Evolutionary conservation across 257 asterid genomes (phyloP).

Genomic region (Petunia secreta): DNA sequence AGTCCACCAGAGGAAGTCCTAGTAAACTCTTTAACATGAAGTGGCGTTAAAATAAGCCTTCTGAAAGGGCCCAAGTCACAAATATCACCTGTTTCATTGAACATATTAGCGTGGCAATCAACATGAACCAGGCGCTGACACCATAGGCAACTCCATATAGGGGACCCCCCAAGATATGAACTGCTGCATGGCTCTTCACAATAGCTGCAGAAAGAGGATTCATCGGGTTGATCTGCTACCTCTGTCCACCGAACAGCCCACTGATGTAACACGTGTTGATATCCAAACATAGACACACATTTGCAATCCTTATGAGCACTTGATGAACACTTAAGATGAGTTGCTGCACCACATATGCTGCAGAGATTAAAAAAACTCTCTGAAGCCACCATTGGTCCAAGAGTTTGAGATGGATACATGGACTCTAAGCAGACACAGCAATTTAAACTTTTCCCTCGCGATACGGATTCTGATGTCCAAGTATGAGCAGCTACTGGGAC

Average conservation of each 20-base stretch:
- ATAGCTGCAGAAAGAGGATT: conserved; percentile 83
- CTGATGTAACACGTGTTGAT: conserved; percentile 72
- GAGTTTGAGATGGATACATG: conserved; percentile 79
- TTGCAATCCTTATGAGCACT: conserved; percentile 88
- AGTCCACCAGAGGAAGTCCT: conserved; percentile 69
- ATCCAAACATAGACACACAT: conserved; percentile 79
- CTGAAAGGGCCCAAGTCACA: conserved; percentile 88
- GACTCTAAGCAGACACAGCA: conserved; percentile 89
- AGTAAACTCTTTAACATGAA: conserved; percentile 66
- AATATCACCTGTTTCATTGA: conserved; percentile 76
- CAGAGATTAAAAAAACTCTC: conserved; percentile 78
- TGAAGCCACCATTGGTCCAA: conserved; percentile 61
- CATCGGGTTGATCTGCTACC: conserved; percentile 84
- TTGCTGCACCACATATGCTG: conserved; percentile 79
- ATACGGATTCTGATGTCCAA: conserved; percentile 78
- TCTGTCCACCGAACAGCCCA: conserved; percentile 97
- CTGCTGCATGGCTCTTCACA: conserved; percentile 96
- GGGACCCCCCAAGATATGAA: conserved; percentile 92
- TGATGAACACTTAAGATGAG: conserved; percentile 81
- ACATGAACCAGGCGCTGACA: conserved; percentile 95
- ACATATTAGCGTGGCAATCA: conserved; percentile 84
- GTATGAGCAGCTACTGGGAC: conserved; percentile 73
- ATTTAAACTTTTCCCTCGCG: conserved; percentile 76
- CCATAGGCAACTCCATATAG: conserved; percentile 98
- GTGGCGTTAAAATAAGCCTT: conserved; percentile 84